Base-by-base conservation (phyloP, 345 rosid genomes). In the Hibiscus tridactylites region DNA sequence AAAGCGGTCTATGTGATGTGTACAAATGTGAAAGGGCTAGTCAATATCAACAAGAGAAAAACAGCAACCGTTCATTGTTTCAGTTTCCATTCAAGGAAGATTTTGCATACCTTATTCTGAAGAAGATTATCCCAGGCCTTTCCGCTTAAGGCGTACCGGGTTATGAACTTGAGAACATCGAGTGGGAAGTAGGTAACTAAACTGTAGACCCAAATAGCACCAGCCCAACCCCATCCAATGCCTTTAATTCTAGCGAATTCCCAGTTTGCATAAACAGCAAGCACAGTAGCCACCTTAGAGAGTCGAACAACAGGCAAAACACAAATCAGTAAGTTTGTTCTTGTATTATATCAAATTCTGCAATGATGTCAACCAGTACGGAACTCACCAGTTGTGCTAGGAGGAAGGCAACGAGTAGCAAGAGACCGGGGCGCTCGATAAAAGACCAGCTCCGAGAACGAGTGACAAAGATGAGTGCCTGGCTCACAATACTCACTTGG, bases 161-260 rank as follows among this genome's bases (percentile, higher is more conserved):
- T 85, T 9, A 88, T 80, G 86, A 93, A 87, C 86, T 91, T 88
- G 70, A 93, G 83, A 70, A 90, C 0, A 74, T 93, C 97, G 10
- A 93, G 79, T 66, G 98, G 98, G 61, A 93, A 44, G 79, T 91
- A 93, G 75, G 81, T 81, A 66, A 93, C 65, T 53, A 93, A 39
- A 80, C 90, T 91, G 85, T 86, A 93, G 17, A 93, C 71, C 98
- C 98, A 91, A 62, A 93, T 90, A 44, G 91, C 87, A 65, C 92
- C 97, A 62, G 91, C 96, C 98, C 97, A 91, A 79, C 96, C 90
- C 98, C 98, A 91, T 1, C 98, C 96, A 46, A 85, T 82, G 9
- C 96, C 97, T 3, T 74, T 75, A 4, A 91, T 77, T 73, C 75
- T 84, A 31, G 97, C 98, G 72, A 87, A 57, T 21, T 11, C 61